Evolutionary conservation across 2,329 filamentous ascomycete species (phyloP), one percentile per base, ranked within the genome.

Genomic region (Hysterium pulicare): DNA sequence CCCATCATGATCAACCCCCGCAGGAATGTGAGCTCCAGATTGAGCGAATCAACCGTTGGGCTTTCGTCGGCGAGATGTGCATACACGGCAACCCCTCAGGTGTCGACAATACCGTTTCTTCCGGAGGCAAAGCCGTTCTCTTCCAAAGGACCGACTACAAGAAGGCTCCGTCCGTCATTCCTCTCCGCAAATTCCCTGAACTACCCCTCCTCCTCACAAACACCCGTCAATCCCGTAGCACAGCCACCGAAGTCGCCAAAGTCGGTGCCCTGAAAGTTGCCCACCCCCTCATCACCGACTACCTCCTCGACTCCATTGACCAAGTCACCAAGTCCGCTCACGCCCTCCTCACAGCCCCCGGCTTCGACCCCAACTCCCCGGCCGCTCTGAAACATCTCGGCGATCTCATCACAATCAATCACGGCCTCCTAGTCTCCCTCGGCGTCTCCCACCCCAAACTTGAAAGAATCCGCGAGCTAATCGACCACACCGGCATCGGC

Each of bases 11-110:
- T 57, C 91, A 97, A 66, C 88, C 90, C 3, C 71, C 82, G 1
- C 83, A 89, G 41, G 93, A 98, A 70, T 88, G 88, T n/a, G 83
- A 87, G 46, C 70, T 90, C 33, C 91, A 98, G 64, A 79, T 97
- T 22, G 90, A 97, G 71, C 83, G 91, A 50, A 96, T 98, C 70
- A 98, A 98, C 68, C 81, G 87, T 48, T 98, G 94, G 93, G 90
- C 93, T 0, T 97, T 96, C 67, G 93, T 98, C 1, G 86, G 86
- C 19, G 93, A 98, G 67, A 86, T 97, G 82, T 93, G 90, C 69
- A 96, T 97, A 49, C 93, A 98, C 62, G 93, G 91, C 28, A 97
- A 95, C 60, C 93, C 93, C 1, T 95, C 89, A 0, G 93, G 93
- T 0, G 88, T 98, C 33, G 93, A 98, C 70, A 98, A 98, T 67